These are phyloP conservation scores for Boletus reticulatus DNA, from an alignment of 768 basidiomycete species.

Conservation along the genomic window DNA sequence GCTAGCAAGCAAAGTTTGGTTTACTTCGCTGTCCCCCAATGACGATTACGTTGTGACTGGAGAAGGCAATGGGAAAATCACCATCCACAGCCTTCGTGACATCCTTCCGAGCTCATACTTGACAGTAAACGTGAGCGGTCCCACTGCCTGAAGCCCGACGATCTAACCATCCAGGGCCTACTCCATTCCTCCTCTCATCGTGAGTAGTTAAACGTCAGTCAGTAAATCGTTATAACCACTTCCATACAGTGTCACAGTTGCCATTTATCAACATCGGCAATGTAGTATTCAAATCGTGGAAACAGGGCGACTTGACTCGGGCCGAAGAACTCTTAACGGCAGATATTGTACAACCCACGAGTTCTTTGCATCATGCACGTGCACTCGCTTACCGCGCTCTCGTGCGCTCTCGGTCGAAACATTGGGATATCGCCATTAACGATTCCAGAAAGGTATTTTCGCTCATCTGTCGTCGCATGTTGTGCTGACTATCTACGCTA, in stretches of 20 bases:
- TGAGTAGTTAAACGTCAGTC: not conserved
- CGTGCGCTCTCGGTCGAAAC: not conserved
- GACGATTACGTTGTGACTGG: not conserved
- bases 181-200: not conserved
- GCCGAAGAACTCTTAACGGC: not conserved
- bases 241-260: not conserved
- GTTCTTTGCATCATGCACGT: not conserved
- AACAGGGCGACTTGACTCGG: not conserved
- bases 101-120: constrained; percentile 1
- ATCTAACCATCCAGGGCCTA: not conserved
- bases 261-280: not conserved
- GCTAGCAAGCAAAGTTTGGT: not conserved
- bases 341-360: not conserved
- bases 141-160: too few species aligned
- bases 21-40: too few species aligned
- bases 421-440: not conserved
- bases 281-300: not conserved
- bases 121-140: not conserved
- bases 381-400: constrained; percentile 3
- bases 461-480: accelerated
- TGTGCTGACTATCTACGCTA: not conserved
- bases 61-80: not conserved
- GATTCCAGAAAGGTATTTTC: constrained; percentile 3
- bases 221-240: not conserved
- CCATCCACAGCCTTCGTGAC: not conserved